Evolutionary conservation across 345 rosid species (phyloP).

Genomic region (Rhodomyrtus tomentosa): DNA sequence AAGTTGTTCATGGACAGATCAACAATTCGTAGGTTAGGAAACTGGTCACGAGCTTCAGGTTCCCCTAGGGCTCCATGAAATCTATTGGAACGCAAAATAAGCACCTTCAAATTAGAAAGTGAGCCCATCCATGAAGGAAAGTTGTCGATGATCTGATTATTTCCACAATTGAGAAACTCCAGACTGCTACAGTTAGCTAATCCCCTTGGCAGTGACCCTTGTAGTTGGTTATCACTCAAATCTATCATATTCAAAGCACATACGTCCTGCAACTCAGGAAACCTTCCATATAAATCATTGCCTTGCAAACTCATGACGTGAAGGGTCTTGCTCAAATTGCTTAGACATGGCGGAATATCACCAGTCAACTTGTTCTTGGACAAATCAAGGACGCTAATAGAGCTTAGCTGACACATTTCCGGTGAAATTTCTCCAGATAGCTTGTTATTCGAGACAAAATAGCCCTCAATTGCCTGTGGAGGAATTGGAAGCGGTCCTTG

Average conservation of each 20-base stretch:
- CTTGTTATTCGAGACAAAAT: background rate
- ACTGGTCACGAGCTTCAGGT: background rate
- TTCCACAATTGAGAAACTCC: background rate
- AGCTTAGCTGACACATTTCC: background rate
- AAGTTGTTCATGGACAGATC: background rate
- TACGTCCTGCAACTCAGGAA: background rate
- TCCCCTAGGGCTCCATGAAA: background rate
- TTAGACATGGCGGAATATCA: background rate
- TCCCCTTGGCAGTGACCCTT: constrained; percentile 1
- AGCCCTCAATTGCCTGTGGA: background rate
- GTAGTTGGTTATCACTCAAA: background rate
- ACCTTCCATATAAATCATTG: background rate
- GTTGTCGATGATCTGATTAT: background rate
- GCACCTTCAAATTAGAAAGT: background rate
- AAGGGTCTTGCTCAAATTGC: background rate
- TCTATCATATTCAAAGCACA: background rate
- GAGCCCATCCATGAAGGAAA: constrained; percentile 8
- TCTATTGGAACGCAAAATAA: background rate
- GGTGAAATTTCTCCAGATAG: background rate
- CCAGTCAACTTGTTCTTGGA: background rate
- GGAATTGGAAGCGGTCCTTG: constrained; percentile 5
- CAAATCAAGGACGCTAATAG: background rate
- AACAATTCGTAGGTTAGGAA: background rate
- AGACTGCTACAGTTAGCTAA: background rate
- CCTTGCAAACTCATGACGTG: background rate